Evolutionary conservation across 352 stramenopile species (phyloP).

Genomic region (Phytophthora megakarya): DNA sequence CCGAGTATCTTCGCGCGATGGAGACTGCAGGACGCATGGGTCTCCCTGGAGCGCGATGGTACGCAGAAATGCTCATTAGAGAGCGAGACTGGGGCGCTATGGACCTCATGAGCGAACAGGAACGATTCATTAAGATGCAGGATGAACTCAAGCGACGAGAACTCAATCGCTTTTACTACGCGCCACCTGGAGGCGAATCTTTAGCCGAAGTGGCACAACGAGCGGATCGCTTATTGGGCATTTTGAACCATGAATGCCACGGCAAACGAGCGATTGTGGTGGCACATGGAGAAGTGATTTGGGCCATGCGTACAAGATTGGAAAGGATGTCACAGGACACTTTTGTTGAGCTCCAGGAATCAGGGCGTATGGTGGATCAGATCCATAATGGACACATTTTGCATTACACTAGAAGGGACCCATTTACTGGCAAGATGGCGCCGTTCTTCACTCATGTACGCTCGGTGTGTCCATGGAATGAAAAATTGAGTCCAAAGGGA

Average conservation of each 20-base stretch:
- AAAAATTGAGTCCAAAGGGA: slow-evolving; percentile 87
- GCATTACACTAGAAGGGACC: slow-evolving; percentile 84
- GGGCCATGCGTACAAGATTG: slow-evolving; percentile 86
- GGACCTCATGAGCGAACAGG: slow-evolving; percentile 90
- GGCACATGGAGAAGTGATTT: slow-evolving; percentile 90
- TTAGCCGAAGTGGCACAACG: slow-evolving; percentile 82
- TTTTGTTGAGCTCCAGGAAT: slow-evolving; percentile 86
- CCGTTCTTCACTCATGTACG: slow-evolving; percentile 89
- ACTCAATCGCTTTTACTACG: slow-evolving; percentile 89
- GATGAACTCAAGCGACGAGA: slow-evolving; percentile 84
- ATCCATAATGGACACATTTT: slow-evolving; percentile 91
- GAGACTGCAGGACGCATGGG: slow-evolving; percentile 84
- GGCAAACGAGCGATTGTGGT: slow-evolving; percentile 85
- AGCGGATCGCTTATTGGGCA: slow-evolving; percentile 75
- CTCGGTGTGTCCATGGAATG: slow-evolving; percentile 90
- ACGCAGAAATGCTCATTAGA: slow-evolving; percentile 88
- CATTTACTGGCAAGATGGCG: slow-evolving; percentile 71
- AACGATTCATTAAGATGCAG: slow-evolving; percentile 89
- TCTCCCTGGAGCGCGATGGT: slow-evolving; percentile 78
- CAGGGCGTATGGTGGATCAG: slow-evolving; percentile 86
- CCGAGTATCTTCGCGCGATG: slow-evolving; percentile 87
- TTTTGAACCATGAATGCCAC: slow-evolving; percentile 82
- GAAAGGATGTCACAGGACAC: slow-evolving; percentile 90
- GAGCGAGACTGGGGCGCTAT: slow-evolving; percentile 90
- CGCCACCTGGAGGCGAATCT: slow-evolving; percentile 81